phyloP scores from a whole-genome alignment of 257 asterid genomes.

The Solanum verrucosum region DNA sequence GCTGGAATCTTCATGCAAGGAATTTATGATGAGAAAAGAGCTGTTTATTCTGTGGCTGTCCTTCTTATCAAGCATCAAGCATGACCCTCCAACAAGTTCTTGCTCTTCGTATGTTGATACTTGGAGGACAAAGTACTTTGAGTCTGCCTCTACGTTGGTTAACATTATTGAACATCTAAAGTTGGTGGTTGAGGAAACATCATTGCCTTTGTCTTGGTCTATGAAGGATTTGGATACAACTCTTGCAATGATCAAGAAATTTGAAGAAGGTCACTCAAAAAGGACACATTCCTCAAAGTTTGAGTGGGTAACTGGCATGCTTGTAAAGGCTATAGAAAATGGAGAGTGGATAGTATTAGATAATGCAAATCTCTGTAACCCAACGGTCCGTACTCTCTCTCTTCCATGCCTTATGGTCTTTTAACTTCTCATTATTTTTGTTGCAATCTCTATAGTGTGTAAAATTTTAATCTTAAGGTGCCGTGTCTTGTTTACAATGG shows the following conservation, averaged over 20 bases:
- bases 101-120: conserved; percentile 28
- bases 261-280: conserved; percentile 30
- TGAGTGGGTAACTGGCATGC: conserved; percentile 93
- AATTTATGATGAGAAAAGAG: conserved; percentile 36
- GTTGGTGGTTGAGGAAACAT: conserved; percentile 20
- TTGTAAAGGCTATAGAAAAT: conserved; percentile 85
- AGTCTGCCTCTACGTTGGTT: conserved; percentile 40
- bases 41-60: conserved; percentile 55
- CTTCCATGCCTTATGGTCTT: background rate
- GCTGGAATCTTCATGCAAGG: conserved; percentile 36
- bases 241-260: conserved; percentile 37
- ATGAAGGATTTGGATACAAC: conserved; percentile 45
- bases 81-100: conserved; percentile 17
- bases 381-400: conserved; percentile 57
- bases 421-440: background rate
- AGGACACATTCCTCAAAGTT: conserved; percentile 54
- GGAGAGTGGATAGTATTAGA: conserved; percentile 98
- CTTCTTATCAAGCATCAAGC: conserved; percentile 40
- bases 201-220: conserved; percentile 54
- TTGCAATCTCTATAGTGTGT: background rate
- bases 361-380: conserved; percentile 97
- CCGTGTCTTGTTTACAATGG: background rate
- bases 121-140: conserved; percentile 27
- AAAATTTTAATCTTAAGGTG: background rate
- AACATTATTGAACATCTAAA: conserved; percentile 54